Evolutionary conservation across 2,329 filamentous ascomycete genomes (phyloP), one percentile per base, ranked within the genome.

Genomic region (Aureobasidium sp.): DNA sequence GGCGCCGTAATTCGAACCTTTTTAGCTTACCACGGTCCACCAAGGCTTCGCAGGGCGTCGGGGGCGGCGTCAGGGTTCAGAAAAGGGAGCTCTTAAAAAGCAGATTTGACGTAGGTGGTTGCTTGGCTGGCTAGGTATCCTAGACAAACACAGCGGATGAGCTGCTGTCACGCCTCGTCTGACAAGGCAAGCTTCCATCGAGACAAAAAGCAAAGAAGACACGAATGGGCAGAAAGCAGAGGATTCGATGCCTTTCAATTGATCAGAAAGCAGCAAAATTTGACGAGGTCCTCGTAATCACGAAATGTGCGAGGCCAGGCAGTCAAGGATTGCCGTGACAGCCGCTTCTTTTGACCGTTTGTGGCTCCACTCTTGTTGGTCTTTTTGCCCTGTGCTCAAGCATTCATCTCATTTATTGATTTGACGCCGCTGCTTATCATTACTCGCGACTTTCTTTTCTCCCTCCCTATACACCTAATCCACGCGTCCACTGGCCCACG

Each of bases 91-190:
- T 20, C n/a, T 20, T n/a, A 22, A 25, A 25, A 25, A 44, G 29
- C 37, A 56, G 36, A 34, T 48, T 45, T 58, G 55, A 58, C 55
- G 55, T 48, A 58, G 55, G 55, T 58, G 55, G 55, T 58, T 58
- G 41, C 41, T 58, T 7, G 39, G 39, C 39, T 42, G 39, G n/a
- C 22, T 20, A 42, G 41, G 41, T 20, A 58, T 58, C 55, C 45
- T 29, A 48, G 39, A 57, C 53, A 44, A 29, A 57, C 20, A 57
- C 53, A 45, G 41, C n/a, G 27, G 31, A 45, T 45, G 14, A 36
- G 39, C 27, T 34, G 39, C 52, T 44, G 52, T n/a, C 52, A 31
- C 14, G 17, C 17, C 27, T 58, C 55, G 37, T 58, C 55, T 44
- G 39, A 44, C 52, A 22, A 22, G 20, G n/a, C 12, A 17, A 22